A percentile compares a stretch with the other conserved stretches of the same genome.
phyloP scores from a whole-genome alignment of 2,329 filamentous ascomycete genomes.

The Alternaria sp. region DNA sequence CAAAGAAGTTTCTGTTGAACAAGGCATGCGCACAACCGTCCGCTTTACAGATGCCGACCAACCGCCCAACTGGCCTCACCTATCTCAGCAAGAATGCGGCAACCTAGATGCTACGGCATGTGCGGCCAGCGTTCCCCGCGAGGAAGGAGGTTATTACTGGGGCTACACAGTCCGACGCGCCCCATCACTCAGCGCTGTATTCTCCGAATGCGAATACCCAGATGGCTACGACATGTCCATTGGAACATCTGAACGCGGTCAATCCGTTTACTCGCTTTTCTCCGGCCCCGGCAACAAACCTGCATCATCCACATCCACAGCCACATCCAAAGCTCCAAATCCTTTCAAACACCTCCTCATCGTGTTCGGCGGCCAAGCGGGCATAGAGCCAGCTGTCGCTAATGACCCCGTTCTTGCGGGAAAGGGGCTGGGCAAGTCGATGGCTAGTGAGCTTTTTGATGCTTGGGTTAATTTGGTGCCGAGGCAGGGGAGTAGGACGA shows the following conservation, averaged over 20 bases:
- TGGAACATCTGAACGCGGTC: constrained; percentile 81
- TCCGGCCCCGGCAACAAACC: constrained; percentile 23
- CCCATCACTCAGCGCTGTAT: constrained; percentile 72
- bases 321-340: constrained; percentile 35
- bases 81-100: constrained; percentile 33
- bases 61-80: constrained; percentile 42
- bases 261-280: constrained; percentile 54
- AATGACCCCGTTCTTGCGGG: constrained; percentile 66
- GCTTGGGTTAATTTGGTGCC: constrained; percentile 84
- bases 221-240: constrained; percentile 84
- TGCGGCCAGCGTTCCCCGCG: constrained; percentile 72
- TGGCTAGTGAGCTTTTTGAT: constrained; percentile 78
- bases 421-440: constrained; percentile 70
- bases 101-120: constrained; percentile 65
- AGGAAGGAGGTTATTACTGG: constrained; percentile 85
- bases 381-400: constrained; percentile 76
- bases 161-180: constrained; percentile 77
- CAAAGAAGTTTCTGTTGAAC: constrained; percentile 61
- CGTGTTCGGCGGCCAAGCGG: constrained; percentile 82
- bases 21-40: constrained; percentile 77
- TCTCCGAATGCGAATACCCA: constrained; percentile 77
- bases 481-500: constrained; percentile 80
- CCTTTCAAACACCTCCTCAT: constrained; percentile 76
- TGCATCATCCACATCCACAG: background rate
- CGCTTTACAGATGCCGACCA: constrained; percentile 63